These are phyloP conservation scores for Leishmania amazonensis DNA, from an alignment of 208 protist genomes.

Conservation along the genomic window DNA sequence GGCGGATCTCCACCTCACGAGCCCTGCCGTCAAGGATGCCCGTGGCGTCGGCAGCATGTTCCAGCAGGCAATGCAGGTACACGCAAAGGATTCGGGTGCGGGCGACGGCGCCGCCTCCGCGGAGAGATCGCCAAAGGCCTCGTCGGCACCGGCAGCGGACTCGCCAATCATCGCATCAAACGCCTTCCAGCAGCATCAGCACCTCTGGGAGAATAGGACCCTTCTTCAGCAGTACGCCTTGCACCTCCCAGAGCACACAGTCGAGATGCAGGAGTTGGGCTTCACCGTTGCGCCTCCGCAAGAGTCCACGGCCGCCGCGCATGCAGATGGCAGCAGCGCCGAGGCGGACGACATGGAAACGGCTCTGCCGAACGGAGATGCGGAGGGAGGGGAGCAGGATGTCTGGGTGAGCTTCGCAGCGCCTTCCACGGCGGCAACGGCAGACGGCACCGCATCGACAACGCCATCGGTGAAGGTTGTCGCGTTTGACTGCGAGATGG, in stretches of 20 bases:
- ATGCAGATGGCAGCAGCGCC: neutral
- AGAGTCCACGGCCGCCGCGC: neutral
- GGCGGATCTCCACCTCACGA: slow-evolving; percentile 6
- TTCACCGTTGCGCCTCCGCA: slow-evolving; percentile 43
- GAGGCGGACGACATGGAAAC: neutral
- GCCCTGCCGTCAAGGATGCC: neutral
- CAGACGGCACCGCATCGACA: neutral
- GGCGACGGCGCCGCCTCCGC: neutral
- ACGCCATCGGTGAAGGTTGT: slow-evolving; percentile 38
- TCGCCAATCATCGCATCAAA: neutral
- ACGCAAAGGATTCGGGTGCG: slow-evolving; percentile 3
- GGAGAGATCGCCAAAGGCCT: neutral
- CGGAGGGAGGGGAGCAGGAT: neutral
- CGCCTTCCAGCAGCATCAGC: slow-evolving; percentile 17
- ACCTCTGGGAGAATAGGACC: slow-evolving; percentile 42
- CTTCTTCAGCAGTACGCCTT: slow-evolving; percentile 54
- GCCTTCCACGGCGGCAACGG: neutral
- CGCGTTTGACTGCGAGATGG: slow-evolving; percentile 94
- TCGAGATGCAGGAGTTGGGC: slow-evolving; percentile 43
- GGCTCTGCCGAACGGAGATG: neutral
- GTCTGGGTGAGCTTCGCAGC: slow-evolving; percentile 12
- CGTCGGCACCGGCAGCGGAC: neutral
- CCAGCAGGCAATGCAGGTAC: slow-evolving; percentile 17
- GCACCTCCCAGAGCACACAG: slow-evolving; percentile 43
- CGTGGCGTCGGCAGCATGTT: slow-evolving; percentile 27